Evolutionary conservation across 768 basidiomycete genomes (phyloP).

Genomic region (Tulasnella calospora): DNA sequence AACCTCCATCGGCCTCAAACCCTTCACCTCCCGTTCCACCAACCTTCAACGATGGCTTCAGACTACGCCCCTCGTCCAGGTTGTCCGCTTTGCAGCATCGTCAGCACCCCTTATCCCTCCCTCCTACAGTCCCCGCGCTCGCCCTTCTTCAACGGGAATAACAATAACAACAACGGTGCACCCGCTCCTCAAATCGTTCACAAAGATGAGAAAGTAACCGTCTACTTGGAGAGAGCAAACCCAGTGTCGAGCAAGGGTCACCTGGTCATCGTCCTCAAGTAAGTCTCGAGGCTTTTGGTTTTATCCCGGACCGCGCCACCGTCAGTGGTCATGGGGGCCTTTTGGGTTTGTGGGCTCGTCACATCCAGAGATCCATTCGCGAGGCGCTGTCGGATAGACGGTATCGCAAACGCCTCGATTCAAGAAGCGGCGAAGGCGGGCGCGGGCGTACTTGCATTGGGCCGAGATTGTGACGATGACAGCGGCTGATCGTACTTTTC

Average conservation of each 20-base stretch:
- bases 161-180: slow-evolving; percentile 32
- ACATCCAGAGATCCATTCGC: neutral
- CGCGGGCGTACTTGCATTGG: neutral
- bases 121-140: slow-evolving; percentile 46
- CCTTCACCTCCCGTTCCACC: neutral
- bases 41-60: neutral
- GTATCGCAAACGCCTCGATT: neutral
- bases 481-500: slow-evolving; percentile 7
- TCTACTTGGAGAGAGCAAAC: slow-evolving; percentile 62
- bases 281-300: slow-evolving; percentile 32
- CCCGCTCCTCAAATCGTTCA: slow-evolving; percentile 60
- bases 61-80: slow-evolving; percentile 57
- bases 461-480: slow-evolving; percentile 26
- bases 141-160: slow-evolving; percentile 42
- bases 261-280: slow-evolving; percentile 73
- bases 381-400: neutral
- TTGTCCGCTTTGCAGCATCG: slow-evolving; percentile 73
- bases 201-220: slow-evolving; percentile 73
- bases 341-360: slow-evolving; percentile 2
- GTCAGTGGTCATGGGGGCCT: neutral
- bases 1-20: neutral
- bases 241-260: slow-evolving; percentile 72
- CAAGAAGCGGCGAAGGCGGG: neutral
- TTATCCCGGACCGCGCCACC: neutral
- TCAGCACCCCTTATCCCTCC: slow-evolving; percentile 49